Percentiles rank a stretch among this genome's conserved stretches.
Conservation (phyloP, 179 eudicot genomes). For the Silene noctiflora region DNA sequence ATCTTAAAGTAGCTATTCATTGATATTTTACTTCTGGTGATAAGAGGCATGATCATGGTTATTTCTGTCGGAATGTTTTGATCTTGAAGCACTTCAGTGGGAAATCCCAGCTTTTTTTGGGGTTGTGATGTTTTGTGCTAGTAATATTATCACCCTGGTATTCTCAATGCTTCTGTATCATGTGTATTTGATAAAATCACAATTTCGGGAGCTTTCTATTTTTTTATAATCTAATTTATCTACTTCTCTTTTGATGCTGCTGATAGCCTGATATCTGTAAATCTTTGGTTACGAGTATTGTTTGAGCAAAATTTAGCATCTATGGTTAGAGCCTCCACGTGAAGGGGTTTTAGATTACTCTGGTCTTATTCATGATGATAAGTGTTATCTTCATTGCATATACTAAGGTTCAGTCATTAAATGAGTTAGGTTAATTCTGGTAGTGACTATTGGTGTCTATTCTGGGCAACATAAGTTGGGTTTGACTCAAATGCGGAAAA, state of each 20-base stretch:
- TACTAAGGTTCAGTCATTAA: neutral
- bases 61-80: neutral
- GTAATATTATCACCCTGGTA: neutral
- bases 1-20: neutral
- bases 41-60: neutral
- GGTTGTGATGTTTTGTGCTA: neutral
- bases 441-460: neutral
- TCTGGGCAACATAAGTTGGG: neutral
- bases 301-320: no score
- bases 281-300: neutral
- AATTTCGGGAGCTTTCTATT: neutral
- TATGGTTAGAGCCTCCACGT: neutral
- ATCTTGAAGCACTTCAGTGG: neutral
- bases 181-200: neutral
- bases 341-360: neutral
- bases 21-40: neutral
- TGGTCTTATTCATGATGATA: neutral
- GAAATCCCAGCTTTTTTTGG: neutral
- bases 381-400: neutral
- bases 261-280: neutral
- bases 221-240: no score
- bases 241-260: neutral
- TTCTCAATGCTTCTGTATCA: constrained; percentile 1
- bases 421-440: neutral
- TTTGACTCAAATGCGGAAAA: constrained; percentile 1